These are phyloP conservation scores for Gaillardinia entomophila DNA, from an alignment of 805 yeast genomes.

Conservation along the genomic window DNA sequence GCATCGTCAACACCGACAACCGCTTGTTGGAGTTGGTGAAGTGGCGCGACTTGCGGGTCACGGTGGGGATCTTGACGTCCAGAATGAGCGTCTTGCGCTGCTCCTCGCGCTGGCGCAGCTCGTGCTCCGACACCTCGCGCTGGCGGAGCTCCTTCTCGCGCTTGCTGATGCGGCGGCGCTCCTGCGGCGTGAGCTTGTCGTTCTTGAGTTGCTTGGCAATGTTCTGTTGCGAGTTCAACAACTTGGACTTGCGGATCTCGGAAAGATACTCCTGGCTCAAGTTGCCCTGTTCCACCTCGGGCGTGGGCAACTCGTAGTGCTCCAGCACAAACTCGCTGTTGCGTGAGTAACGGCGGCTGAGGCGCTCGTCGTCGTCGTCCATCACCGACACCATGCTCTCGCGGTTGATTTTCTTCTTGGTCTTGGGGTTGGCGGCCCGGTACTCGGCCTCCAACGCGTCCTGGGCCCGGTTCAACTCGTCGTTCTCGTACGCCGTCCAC, in stretches of 20 bases:
- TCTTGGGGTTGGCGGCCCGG: slow-evolving; percentile 10
- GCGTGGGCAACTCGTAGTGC: slow-evolving; percentile 31
- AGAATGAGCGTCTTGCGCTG: slow-evolving; percentile 49
- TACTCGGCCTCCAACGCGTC: slow-evolving; percentile 35
- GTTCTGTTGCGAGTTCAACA: slow-evolving; percentile 38
- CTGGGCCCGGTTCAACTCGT: slow-evolving; percentile 37
- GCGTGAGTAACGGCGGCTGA: slow-evolving; percentile 14
- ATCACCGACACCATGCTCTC: slow-evolving; percentile 19
- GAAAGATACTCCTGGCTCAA: slow-evolving; percentile 40
- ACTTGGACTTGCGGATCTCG: slow-evolving; percentile 39
- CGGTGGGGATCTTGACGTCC: slow-evolving; percentile 64
- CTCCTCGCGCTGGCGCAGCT: slow-evolving; percentile 6
- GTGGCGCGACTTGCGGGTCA: slow-evolving; percentile 60
- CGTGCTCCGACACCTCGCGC: too few relatives aligned
- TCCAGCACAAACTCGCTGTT: slow-evolving; percentile 5
- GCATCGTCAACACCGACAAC: slow-evolving; percentile 64
- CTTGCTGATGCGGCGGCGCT: not conserved
- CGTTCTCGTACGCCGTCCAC: slow-evolving; percentile 46
- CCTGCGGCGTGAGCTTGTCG: slow-evolving; percentile 4
- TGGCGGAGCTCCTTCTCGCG: not conserved
- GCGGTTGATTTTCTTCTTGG: slow-evolving; percentile 6
- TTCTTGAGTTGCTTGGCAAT: slow-evolving; percentile 15
- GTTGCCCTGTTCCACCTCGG: slow-evolving; percentile 26
- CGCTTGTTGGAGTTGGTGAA: slow-evolving; percentile 62
- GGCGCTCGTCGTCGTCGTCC: slow-evolving; percentile 11